Conservation (phyloP, 495 filamentous ascomycete species). For the Penicillium daleae region DNA sequence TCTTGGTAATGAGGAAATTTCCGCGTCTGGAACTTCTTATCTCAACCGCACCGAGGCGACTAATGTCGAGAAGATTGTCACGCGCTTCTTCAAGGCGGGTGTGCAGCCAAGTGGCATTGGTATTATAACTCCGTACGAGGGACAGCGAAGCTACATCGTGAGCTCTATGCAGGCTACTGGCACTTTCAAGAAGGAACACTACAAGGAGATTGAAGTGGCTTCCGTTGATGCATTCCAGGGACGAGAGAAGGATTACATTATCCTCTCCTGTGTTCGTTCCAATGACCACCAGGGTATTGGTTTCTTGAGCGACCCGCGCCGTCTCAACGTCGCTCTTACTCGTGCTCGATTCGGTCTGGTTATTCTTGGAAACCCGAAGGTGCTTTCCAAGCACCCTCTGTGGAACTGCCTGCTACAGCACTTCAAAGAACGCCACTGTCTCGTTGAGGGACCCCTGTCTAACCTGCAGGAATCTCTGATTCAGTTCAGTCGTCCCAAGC, state of each 20-base stretch:
- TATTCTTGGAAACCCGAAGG: constrained; percentile 97
- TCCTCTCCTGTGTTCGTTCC: constrained; percentile 95
- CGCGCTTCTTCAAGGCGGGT: constrained; percentile 99
- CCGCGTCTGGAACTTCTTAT: constrained; percentile 95
- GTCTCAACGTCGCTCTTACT: constrained; percentile 98
- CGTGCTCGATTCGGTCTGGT: constrained; percentile 95
- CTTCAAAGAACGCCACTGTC: constrained; percentile 95
- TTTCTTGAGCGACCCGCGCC: constrained; percentile 97
- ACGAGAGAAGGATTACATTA: constrained; percentile 98
- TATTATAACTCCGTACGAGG: constrained; percentile 98
- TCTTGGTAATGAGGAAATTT: constrained; percentile 96
- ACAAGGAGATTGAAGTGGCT: constrained; percentile 98
- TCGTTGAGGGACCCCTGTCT: constrained; percentile 95
- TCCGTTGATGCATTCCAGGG: constrained; percentile 99
- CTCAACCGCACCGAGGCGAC: constrained; percentile 96
- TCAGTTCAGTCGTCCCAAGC: constrained; percentile 93
- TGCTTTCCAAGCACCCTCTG: constrained; percentile 94
- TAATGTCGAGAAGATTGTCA: constrained; percentile 97
- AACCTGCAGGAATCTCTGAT: constrained; percentile 94
- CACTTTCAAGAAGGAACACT: constrained; percentile 96
- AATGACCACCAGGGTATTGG: constrained; percentile 99
- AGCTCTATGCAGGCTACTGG: constrained; percentile 98
- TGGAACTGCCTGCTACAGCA: constrained; percentile 97
- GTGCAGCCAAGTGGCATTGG: constrained; percentile 90
- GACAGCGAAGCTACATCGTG: constrained; percentile 97